Conservation (phyloP, 129 eudicot genomes). For the Flaveria ramosissima region DNA sequence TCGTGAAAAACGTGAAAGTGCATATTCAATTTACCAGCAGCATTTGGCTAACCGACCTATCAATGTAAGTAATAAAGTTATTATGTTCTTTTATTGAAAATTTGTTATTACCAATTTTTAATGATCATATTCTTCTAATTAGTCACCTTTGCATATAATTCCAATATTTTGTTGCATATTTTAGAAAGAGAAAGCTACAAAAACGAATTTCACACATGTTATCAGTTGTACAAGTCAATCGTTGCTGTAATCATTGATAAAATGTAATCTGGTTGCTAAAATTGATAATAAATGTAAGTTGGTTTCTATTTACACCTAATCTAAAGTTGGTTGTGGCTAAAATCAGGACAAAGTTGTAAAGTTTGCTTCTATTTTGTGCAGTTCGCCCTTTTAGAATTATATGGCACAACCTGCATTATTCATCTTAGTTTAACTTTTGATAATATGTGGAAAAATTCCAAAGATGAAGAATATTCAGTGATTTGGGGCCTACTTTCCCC, state of each 20-base stretch:
- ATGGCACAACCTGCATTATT: neutral
- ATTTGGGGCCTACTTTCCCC: neutral
- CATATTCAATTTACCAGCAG: constrained; percentile 92
- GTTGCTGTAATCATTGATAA: neutral
- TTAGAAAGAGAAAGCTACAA: neutral
- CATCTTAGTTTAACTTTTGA: neutral
- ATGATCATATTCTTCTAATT: constrained; percentile 6
- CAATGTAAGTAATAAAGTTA: constrained; percentile 57
- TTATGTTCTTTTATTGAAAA: neutral
- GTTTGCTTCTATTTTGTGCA: neutral
- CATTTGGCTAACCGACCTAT: constrained; percentile 97
- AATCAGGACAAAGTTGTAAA: neutral
- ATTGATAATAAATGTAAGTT: neutral
- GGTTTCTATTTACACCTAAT: neutral
- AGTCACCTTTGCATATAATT: constrained; percentile 18
- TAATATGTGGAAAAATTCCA: neutral
- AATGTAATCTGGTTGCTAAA: neutral
- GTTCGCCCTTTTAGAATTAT: neutral
- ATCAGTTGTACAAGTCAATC: neutral
- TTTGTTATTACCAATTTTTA: neutral
- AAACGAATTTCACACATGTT: neutral
- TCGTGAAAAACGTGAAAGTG: constrained; percentile 92
- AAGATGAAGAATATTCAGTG: neutral
- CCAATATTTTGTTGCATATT: constrained; percentile 2
- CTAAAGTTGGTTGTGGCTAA: neutral